Conservation (phyloP, 768 basidiomycete genomes). For the Postia placenta region DNA sequence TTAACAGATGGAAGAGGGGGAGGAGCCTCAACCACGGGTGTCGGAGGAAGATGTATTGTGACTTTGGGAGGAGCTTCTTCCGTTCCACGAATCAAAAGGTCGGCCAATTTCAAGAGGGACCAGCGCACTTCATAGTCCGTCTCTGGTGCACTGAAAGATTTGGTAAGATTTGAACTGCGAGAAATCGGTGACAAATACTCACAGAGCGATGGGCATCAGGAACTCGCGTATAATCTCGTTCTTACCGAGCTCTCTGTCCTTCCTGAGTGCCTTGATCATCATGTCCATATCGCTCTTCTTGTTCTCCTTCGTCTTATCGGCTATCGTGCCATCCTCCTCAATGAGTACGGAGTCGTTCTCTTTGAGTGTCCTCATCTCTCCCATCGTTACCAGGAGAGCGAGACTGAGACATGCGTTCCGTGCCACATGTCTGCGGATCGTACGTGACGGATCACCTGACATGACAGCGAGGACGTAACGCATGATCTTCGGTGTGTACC, state of each 20-base stretch:
- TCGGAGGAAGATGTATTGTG: conserved; percentile 72
- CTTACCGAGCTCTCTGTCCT: conserved; percentile 81
- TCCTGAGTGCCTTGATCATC: conserved; percentile 82
- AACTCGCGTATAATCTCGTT: conserved; percentile 74
- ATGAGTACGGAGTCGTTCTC: conserved; percentile 75
- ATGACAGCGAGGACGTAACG: conserved; percentile 85
- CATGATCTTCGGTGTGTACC: conserved; percentile 82
- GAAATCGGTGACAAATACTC: conserved; percentile 20
- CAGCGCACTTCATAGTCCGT: conserved; percentile 87
- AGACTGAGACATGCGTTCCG: conserved; percentile 82
- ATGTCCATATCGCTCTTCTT: conserved; percentile 81
- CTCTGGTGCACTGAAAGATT: conserved; percentile 50
- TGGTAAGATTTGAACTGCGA: neutral
- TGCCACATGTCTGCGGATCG: conserved; percentile 83
- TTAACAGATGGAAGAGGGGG: conserved; percentile 55
- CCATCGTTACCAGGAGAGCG: conserved; percentile 80
- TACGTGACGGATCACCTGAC: conserved; percentile 76
- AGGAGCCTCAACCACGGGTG: conserved; percentile 58
- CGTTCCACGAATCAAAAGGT: conserved; percentile 75
- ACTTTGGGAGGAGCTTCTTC: conserved; percentile 85
- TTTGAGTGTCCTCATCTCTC: conserved; percentile 81
- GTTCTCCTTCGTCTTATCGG: conserved; percentile 64
- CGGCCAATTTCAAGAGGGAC: conserved; percentile 87
- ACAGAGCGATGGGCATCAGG: conserved; percentile 81
- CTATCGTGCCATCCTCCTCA: conserved; percentile 77